Evolutionary conservation across 2,329 filamentous ascomycete species (phyloP).

Genomic region (Colletotrichum tropicicola): DNA sequence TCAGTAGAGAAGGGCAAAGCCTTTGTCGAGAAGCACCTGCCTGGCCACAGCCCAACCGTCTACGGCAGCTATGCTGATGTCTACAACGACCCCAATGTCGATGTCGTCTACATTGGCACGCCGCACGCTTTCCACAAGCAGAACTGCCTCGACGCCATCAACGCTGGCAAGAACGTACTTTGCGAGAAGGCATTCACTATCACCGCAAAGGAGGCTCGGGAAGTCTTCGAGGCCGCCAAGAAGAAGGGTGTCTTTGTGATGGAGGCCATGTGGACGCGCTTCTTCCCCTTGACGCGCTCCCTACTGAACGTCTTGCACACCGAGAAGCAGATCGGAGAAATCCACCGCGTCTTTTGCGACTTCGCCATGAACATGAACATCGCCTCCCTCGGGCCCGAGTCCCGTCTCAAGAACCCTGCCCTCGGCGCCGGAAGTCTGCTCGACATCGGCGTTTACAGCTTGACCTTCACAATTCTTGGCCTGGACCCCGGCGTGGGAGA

Average conservation of each 20-base stretch:
- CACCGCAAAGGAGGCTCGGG: conserved; percentile 48
- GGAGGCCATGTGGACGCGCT: conserved; percentile 57
- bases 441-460: conserved; percentile 53
- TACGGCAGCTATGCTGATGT: conserved; percentile 50
- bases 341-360: conserved; percentile 49
- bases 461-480: conserved; percentile 48
- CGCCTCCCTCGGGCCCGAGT: conserved; percentile 39
- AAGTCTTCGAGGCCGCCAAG: conserved; percentile 50
- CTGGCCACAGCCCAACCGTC: conserved; percentile 38
- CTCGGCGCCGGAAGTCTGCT: conserved; percentile 53
- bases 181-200: conserved; percentile 57
- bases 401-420: conserved; percentile 45
- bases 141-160: conserved; percentile 53
- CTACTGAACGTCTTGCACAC: conserved; percentile 46
- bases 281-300: conserved; percentile 47
- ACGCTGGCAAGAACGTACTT: conserved; percentile 51
- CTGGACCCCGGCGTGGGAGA: conserved; percentile 41
- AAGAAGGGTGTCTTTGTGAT: conserved; percentile 52
- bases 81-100: conserved; percentile 50
- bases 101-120: conserved; percentile 56
- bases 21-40: conserved; percentile 46
- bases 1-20: conserved; percentile 46
- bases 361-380: conserved; percentile 49
- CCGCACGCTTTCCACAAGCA: conserved; percentile 54
- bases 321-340: conserved; percentile 48